These are phyloP conservation scores for Eucalyptus guilfoylei DNA, from an alignment of 345 rosid species.

Conservation along the genomic window DNA sequence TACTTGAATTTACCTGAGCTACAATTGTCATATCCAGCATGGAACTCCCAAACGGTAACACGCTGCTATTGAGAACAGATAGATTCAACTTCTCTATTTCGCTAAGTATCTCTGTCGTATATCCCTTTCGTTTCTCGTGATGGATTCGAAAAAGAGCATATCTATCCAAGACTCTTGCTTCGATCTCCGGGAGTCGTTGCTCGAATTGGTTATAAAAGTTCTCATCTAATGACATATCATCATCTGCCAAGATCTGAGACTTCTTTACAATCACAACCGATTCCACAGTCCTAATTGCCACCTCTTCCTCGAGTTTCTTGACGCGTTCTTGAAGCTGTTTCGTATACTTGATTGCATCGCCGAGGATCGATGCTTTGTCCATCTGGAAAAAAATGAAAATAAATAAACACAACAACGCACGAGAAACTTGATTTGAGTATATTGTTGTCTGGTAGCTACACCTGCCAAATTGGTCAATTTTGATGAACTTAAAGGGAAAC, in stretches of 20 bases:
- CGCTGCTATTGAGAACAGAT: slow-evolving; percentile 19
- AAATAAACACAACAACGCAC: not conserved
- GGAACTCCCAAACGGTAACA: slow-evolving; percentile 50
- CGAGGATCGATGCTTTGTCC: slow-evolving; percentile 66
- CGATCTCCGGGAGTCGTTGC: slow-evolving; percentile 45
- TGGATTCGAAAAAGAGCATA: slow-evolving; percentile 58
- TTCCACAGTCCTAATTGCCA: slow-evolving; percentile 31
- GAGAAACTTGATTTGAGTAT: not conserved
- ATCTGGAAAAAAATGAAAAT: slow-evolving; percentile 8
- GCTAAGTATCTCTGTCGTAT: slow-evolving; percentile 18
- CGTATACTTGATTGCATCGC: slow-evolving; percentile 46
- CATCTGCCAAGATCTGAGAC: slow-evolving; percentile 19
- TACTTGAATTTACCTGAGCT: slow-evolving; percentile 37
- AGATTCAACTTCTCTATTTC: slow-evolving; percentile 43
- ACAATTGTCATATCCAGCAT: slow-evolving; percentile 50
- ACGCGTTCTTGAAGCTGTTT: slow-evolving; percentile 64
- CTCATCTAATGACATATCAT: slow-evolving; percentile 22
- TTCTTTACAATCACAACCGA: slow-evolving; percentile 42
- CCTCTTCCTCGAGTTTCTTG: slow-evolving; percentile 37
- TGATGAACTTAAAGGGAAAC: not conserved
- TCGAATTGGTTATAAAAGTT: slow-evolving; percentile 4
- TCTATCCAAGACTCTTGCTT: slow-evolving; percentile 42
- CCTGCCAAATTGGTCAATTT: not conserved
- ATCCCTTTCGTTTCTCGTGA: slow-evolving; percentile 39
- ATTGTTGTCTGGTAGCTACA: not conserved